These are phyloP conservation scores for Hydnomerulius pinastri DNA, from an alignment of 768 basidiomycete species.

Conservation along the genomic window DNA sequence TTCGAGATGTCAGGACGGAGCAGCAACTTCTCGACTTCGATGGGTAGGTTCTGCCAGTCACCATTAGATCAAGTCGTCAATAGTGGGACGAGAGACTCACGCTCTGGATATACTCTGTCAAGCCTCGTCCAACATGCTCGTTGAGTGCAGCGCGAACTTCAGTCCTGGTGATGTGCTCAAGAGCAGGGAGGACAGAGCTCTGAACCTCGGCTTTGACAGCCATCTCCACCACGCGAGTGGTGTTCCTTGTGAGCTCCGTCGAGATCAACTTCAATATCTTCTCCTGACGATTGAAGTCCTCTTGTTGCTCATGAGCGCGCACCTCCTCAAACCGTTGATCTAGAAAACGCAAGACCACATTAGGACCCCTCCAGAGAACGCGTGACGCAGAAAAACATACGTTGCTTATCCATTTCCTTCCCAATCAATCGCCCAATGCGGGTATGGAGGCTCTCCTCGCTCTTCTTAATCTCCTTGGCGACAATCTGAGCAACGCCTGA, in stretches of 20 bases:
- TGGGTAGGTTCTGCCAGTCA: conserved; percentile 61
- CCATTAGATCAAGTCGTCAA: conserved; percentile 3
- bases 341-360: conserved; percentile 29
- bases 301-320: conserved; percentile 73
- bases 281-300: conserved; percentile 84
- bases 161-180: conserved; percentile 79
- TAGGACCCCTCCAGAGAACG: conserved; percentile 1
- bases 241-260: conserved; percentile 83
- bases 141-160: conserved; percentile 80
- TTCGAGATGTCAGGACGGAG: conserved; percentile 73
- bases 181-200: conserved; percentile 77
- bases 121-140: conserved; percentile 72
- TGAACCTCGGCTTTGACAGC: conserved; percentile 86
- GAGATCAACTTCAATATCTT: conserved; percentile 89
- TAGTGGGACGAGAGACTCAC: conserved; percentile 36
- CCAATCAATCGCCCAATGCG: conserved; percentile 78
- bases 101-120: conserved; percentile 73
- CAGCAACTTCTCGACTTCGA: conserved; percentile 78
- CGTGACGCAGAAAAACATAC: conserved; percentile 45
- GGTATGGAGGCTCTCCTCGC: conserved; percentile 76
- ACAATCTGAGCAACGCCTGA: conserved; percentile 58
- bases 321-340: conserved; percentile 86
- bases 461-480: conserved; percentile 77
- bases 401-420: conserved; percentile 90
- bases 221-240: conserved; percentile 85